A percentile compares a stretch with the other conserved stretches of the same genome.
Conservation (phyloP, 768 basidiomycete genomes). For the Lactarius hatsudake region DNA sequence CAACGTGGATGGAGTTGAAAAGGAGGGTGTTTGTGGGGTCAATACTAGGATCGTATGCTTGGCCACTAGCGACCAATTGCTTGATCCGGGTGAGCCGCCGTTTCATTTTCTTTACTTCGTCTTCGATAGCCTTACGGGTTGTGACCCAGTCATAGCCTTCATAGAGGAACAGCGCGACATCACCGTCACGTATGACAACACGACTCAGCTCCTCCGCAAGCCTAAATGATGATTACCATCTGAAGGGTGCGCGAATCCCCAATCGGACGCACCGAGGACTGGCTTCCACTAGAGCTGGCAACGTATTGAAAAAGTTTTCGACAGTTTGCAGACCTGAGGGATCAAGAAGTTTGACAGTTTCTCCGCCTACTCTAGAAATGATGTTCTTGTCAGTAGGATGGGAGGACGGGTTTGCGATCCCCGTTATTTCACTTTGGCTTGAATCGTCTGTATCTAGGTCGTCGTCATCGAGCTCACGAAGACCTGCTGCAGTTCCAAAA, state of each 20-base stretch:
- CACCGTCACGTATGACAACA: slow-evolving; percentile 56
- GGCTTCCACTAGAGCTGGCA: slow-evolving; percentile 52
- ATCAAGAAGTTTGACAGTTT: slow-evolving; percentile 79
- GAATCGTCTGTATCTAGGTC: slow-evolving; percentile 65
- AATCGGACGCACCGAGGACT: slow-evolving; percentile 45
- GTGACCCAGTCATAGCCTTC: slow-evolving; percentile 93
- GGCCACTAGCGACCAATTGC: slow-evolving; percentile 88
- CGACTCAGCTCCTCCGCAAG: slow-evolving; percentile 34
- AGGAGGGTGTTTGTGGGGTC: slow-evolving; percentile 73
- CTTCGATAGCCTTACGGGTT: slow-evolving; percentile 84
- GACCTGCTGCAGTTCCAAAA: slow-evolving; percentile 73
- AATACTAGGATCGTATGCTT: slow-evolving; percentile 71
- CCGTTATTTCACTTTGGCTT: slow-evolving; percentile 23
- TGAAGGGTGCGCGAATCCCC: neutral
- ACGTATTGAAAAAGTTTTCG: slow-evolving; percentile 70
- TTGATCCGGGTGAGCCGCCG: slow-evolving; percentile 83
- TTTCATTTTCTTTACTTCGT: slow-evolving; percentile 85
- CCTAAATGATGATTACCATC: slow-evolving; percentile 11
- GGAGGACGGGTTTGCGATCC: neutral
- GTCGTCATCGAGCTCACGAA: slow-evolving; percentile 69
- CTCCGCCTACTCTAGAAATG: slow-evolving; percentile 69
- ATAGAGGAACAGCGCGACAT: slow-evolving; percentile 71
- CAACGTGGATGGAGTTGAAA: slow-evolving; percentile 94
- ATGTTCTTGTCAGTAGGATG: slow-evolving; percentile 33
- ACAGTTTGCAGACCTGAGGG: slow-evolving; percentile 60